Evolutionary conservation across 257 asterid genomes (phyloP).

Genomic region (Solanum lignicaule): DNA sequence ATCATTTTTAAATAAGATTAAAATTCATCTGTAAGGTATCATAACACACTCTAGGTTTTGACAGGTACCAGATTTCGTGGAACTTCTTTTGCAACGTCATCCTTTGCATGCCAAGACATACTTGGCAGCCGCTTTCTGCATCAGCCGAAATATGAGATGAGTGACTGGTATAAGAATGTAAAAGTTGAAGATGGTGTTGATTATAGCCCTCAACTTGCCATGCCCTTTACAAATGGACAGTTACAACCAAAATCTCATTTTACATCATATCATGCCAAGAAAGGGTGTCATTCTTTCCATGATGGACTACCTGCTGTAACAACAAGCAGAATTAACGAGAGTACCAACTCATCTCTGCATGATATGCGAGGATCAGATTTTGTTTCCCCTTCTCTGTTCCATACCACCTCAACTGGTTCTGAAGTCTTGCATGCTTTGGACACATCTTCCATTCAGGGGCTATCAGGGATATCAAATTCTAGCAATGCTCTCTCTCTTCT

Average conservation of each 20-base stretch:
- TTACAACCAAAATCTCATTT: slow-evolving; percentile 1
- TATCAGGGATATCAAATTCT: slow-evolving; percentile 14
- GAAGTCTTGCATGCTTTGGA: slow-evolving; percentile 14
- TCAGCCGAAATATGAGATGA: slow-evolving; percentile 15
- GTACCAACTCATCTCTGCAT: slow-evolving; percentile 1
- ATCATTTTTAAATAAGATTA: neutral
- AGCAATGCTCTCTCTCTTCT: slow-evolving; percentile 49
- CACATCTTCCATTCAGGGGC: slow-evolving; percentile 21
- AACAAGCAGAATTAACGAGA: slow-evolving; percentile 5
- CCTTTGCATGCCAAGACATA: slow-evolving; percentile 23
- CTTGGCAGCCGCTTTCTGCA: slow-evolving; percentile 10
- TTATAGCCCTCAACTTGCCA: slow-evolving; percentile 1
- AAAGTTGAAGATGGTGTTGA: slow-evolving; percentile 18
- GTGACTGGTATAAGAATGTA: slow-evolving; percentile 13
- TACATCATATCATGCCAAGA: slow-evolving; percentile 1
- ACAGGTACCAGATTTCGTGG: slow-evolving; percentile 16
- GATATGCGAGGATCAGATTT: slow-evolving; percentile 5
- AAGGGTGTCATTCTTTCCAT: neutral
- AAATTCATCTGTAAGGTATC: neutral
- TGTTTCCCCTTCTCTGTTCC: slow-evolving; percentile 12
- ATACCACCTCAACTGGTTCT: slow-evolving; percentile 4
- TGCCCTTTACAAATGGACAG: slow-evolving; percentile 5
- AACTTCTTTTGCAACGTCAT: slow-evolving; percentile 14
- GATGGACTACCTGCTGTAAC: neutral
- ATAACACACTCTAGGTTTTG: neutral